A percentile compares a stretch with the other conserved stretches of the same genome.
These are phyloP conservation scores for Orychophragmus violaceus DNA, from an alignment of 345 rosid species.

Conservation along the genomic window DNA sequence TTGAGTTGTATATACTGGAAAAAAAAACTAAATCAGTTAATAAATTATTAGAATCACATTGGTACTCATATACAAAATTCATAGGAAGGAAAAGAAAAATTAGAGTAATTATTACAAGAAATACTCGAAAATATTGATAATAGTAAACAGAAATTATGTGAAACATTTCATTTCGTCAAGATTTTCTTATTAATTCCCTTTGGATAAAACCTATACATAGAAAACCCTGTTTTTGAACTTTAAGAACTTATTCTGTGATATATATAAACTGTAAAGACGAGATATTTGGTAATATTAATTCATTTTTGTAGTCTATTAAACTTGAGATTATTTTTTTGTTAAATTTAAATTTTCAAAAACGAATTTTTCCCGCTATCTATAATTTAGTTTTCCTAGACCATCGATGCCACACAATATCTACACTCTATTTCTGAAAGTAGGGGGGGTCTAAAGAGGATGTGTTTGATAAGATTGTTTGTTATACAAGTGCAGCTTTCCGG, in stretches of 20 bases:
- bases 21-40: too few species aligned
- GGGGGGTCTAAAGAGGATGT: neutral
- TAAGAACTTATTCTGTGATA: neutral
- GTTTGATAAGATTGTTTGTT: neutral
- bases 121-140: neutral
- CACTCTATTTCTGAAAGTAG: neutral
- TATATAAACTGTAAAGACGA: too few species aligned
- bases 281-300: neutral
- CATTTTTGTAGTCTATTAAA: neutral
- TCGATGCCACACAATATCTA: neutral
- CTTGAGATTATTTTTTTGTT: neutral
- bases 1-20: too few species aligned
- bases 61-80: too few species aligned
- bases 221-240: neutral
- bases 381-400: conserved; percentile 1
- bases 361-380: neutral
- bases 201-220: too few species aligned
- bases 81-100: too few species aligned
- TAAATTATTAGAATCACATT: too few species aligned
- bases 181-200: too few species aligned
- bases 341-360: neutral
- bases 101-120: too few species aligned
- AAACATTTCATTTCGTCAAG: too few species aligned
- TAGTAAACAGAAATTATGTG: too few species aligned
- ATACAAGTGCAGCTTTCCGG: too few species aligned